Base-by-base conservation (phyloP, 805 yeast genomes). In the Candida coquimbonensis region DNA sequence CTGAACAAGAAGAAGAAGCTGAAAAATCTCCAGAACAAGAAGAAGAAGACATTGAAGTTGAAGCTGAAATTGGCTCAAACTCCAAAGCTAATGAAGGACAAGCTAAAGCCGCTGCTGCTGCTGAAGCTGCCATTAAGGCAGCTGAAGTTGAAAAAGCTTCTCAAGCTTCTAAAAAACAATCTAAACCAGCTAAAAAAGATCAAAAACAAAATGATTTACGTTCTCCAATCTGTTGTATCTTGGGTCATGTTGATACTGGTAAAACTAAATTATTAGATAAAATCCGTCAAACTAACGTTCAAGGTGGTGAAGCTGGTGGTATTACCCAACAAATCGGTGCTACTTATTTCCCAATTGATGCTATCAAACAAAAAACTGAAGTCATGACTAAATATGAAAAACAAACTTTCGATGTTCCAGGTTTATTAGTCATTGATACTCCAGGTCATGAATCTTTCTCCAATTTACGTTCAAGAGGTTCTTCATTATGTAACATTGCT, bases 301-400 rank as follows among this genome's bases (percentile, higher is more conserved):
- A 93, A 74, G 99, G 97, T 66, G 99, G 99, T 63, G 99, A 93
- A 73, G 99, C 99, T 46, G 99, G 99, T 74, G 99, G 99, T 74
- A 93, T 93, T 66, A 93, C 99, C 53, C 99, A 93, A 77, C 99
- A 93, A 72, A 93, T 93, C 64, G 99, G 99, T 80, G 99, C 99
- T 46, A 93, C 99, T 21, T 93, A 93, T 67, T 93, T 93, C 87
- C 99, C 99, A 50, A 89, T 93, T 55, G 95, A 85, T 29, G 89
- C 97, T 38, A 87, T 93, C 60, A 82, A 83, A 67, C 81, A 81
- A 62, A 93, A 93, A 72, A 93, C 98, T 26, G 84, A 80, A 39
- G 95, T 85, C 42, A 91, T 93, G 97, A 79, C 86, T 47, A 74
- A 80, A 53, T 85, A 81, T 63, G 96, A 87, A 65, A 85, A 86